Conservation (phyloP, 106 monocot species). For the Dendrobium nobile region DNA sequence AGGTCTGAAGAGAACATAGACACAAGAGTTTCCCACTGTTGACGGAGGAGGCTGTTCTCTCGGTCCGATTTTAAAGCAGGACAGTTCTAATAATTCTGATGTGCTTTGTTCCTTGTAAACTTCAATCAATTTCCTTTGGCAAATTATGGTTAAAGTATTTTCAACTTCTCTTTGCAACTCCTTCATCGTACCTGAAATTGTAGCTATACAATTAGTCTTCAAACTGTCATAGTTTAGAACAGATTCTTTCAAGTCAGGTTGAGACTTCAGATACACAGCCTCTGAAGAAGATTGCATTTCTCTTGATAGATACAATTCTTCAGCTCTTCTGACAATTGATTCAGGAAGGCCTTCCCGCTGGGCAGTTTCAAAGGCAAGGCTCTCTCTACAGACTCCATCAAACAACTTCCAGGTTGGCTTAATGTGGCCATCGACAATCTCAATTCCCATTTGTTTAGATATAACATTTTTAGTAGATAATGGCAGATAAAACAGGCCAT, state of each 20-base stretch:
- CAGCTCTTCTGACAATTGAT: slow-evolving; percentile 59
- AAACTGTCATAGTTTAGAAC: slow-evolving; percentile 8
- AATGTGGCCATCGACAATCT: slow-evolving; percentile 39
- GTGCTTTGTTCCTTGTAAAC: slow-evolving; percentile 41
- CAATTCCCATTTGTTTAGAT: slow-evolving; percentile 77
- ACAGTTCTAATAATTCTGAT: slow-evolving; percentile 35
- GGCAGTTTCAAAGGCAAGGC: slow-evolving; percentile 95
- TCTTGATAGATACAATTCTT: slow-evolving; percentile 59
- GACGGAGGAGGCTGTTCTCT: slow-evolving; percentile 94
- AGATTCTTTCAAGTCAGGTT: slow-evolving; percentile 4
- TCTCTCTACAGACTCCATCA: slow-evolving; percentile 87
- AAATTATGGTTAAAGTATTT: slow-evolving; percentile 49
- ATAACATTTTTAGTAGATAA: slow-evolving; percentile 42
- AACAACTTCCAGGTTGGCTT: slow-evolving; percentile 73
- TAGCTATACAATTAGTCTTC: neutral
- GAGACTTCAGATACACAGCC: neutral
- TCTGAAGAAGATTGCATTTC: neutral
- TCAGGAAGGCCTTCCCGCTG: slow-evolving; percentile 71
- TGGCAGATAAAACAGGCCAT: slow-evolving; percentile 91
- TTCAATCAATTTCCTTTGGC: slow-evolving; percentile 59
- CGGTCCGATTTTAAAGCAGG: slow-evolving; percentile 49
- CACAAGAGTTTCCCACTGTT: slow-evolving; percentile 69
- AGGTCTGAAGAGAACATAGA: slow-evolving; percentile 73
- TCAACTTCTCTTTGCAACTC: slow-evolving; percentile 49
- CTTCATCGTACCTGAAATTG: slow-evolving; percentile 1